Conservation (phyloP, 306 rosid genomes). For the Cicer cuneatum region DNA sequence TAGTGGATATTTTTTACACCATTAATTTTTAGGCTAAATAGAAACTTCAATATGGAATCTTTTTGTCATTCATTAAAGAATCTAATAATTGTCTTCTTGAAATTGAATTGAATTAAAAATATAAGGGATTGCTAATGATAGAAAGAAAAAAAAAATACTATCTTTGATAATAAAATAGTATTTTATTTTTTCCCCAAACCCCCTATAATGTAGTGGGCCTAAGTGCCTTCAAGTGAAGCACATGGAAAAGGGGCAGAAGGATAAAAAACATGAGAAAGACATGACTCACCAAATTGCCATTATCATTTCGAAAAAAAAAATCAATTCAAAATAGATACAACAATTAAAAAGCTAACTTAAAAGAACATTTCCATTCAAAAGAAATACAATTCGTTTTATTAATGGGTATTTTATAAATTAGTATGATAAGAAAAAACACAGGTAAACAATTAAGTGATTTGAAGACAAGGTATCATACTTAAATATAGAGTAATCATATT, state of each 20-base stretch:
- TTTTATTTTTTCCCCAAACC: neutral
- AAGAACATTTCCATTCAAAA: neutral
- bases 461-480: constrained; percentile 7
- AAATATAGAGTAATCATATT: neutral
- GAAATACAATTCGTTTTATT: neutral
- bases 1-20: constrained; percentile 11
- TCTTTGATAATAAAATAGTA: neutral
- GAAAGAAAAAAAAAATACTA: neutral
- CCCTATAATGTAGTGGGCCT: constrained; percentile 19
- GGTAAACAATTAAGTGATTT: neutral
- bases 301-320: neutral
- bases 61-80: neutral
- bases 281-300: neutral
- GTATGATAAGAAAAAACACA: neutral
- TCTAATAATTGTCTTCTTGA: constrained; percentile 16
- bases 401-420: neutral
- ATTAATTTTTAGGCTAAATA: constrained; percentile 21
- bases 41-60: constrained; percentile 35
- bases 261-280: constrained; percentile 10
- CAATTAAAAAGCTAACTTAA: neutral
- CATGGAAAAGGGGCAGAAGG: constrained; percentile 27
- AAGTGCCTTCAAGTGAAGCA: constrained; percentile 1
- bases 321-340: neutral
- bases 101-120: neutral
- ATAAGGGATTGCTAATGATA: neutral